A percentile compares a stretch with the other conserved stretches of the same genome.
These are phyloP conservation scores for Backusella luteola DNA, from an alignment of 192 early-diverging fungal species.

Conservation along the genomic window DNA sequence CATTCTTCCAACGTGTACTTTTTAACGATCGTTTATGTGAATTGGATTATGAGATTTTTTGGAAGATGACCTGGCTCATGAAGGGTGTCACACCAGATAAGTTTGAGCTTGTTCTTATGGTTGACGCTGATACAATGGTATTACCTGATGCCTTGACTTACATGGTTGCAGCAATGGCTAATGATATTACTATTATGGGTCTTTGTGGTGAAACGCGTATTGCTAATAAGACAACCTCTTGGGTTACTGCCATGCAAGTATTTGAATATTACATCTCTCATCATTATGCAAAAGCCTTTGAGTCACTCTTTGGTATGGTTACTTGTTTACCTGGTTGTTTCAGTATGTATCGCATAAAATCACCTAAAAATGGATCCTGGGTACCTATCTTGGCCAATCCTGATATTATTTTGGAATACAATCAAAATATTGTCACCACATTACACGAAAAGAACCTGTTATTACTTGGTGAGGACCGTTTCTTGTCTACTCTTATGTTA, in stretches of 20 bases:
- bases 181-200: slow-evolving; percentile 91
- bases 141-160: slow-evolving; percentile 72
- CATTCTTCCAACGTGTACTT: slow-evolving; percentile 78
- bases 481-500: slow-evolving; percentile 82
- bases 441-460: slow-evolving; percentile 84
- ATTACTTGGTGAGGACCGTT: slow-evolving; percentile 85
- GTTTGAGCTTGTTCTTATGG: slow-evolving; percentile 78
- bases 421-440: slow-evolving; percentile 74
- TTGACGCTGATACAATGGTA: slow-evolving; percentile 89
- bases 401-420: slow-evolving; percentile 78
- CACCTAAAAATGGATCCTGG: slow-evolving; percentile 63
- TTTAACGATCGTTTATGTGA: slow-evolving; percentile 86
- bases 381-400: slow-evolving; percentile 87
- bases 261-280: slow-evolving; percentile 97
- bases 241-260: slow-evolving; percentile 87
- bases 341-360: slow-evolving; percentile 94
- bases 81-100: slow-evolving; percentile 82
- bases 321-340: slow-evolving; percentile 97
- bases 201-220: slow-evolving; percentile 97
- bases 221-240: slow-evolving; percentile 85
- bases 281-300: slow-evolving; percentile 92
- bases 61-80: slow-evolving; percentile 75
- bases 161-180: slow-evolving; percentile 93
- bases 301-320: slow-evolving; percentile 92
- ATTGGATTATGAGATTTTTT: slow-evolving; percentile 90